Base-by-base conservation (phyloP, 2,329 filamentous ascomycete genomes). In the Apiospora pterosperma region DNA sequence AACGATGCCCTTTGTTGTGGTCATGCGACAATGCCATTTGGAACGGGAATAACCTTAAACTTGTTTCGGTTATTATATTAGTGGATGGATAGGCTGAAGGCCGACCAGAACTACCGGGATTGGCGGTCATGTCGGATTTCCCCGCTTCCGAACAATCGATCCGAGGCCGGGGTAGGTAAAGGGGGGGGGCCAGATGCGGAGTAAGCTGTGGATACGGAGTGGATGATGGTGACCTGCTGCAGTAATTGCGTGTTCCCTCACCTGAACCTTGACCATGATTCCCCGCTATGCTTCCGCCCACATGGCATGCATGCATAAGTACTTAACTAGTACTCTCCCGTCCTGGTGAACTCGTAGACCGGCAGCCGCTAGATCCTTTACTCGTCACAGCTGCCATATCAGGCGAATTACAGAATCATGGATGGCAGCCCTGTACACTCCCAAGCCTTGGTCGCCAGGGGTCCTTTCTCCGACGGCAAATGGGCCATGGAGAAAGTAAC, bases 401-500 rank as follows among this genome's bases (percentile, higher is more conserved):
- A n/a, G n/a, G n/a, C n/a, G n/a, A n/a, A n/a, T n/a, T n/a, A n/a
- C 23, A 19, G 5, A 38, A n/a, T 11, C 58, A 60, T 60, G 58
- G 7, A 4, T 5, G 69, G n/a, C 65, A 2, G 71, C 71, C 63
- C 65, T 69, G 55, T 75, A 72, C 2, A 69, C 73, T 39, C 58
- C 2, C 58, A 36, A 48, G 75, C 74, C 1, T 65, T 76, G 5
- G 72, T 76, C 4, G 71, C 74, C 0, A 69, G 74, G 23, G 75
- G 74, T 0, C 74, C 74, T 0, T 73, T 76, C 36, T 74, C 72
- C 11, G 68, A 74, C 25, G 72, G 72, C 0, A 74, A 73, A 68
- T 76, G 75, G 75, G 69, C 71, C 2, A 68, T 76, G 7, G 74
- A 76, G 34, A 66, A 69, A 0, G 73, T 77, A 0, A 70, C 67